Conservation (phyloP, 768 basidiomycete genomes). For the Panaeolus papilionaceus region DNA sequence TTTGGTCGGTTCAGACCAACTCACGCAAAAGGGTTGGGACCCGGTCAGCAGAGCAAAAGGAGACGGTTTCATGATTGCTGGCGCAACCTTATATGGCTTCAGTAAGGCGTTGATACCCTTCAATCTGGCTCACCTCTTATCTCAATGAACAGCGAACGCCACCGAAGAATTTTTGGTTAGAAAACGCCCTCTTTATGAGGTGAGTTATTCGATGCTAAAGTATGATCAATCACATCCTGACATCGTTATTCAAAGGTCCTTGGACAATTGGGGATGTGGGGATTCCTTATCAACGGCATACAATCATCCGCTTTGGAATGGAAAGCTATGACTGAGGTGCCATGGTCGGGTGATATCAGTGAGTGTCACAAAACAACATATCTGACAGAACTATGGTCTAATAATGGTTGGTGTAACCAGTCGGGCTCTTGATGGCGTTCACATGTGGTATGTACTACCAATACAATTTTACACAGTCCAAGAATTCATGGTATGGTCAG, state of each 20-base stretch:
- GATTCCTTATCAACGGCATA: conserved; percentile 77
- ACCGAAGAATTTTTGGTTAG: conserved; percentile 90
- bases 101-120: conserved; percentile 52
- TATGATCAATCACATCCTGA: neutral
- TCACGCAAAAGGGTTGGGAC: conserved; percentile 78
- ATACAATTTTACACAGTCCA: neutral
- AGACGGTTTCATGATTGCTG: conserved; percentile 86
- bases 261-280: conserved; percentile 88
- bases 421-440: conserved; percentile 51
- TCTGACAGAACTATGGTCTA: conserved; percentile 8
- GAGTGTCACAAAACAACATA: conserved; percentile 28
- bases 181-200: conserved; percentile 80
- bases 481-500: conserved; percentile 42
- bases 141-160: conserved; percentile 66
- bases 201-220: conserved; percentile 20
- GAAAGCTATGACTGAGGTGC: conserved; percentile 62
- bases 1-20: conserved; percentile 78
- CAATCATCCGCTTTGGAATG: conserved; percentile 83
- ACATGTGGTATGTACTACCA: conserved; percentile 38
- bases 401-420: conserved; percentile 30
- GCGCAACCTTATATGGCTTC: conserved; percentile 86
- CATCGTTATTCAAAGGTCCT: conserved; percentile 57
- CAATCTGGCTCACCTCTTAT: neutral
- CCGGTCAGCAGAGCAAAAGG: conserved; percentile 75
- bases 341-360: conserved; percentile 80